These are phyloP conservation scores for Globisporangium acanthophoron DNA, from an alignment of 352 stramenopile species.

Conservation along the genomic window DNA sequence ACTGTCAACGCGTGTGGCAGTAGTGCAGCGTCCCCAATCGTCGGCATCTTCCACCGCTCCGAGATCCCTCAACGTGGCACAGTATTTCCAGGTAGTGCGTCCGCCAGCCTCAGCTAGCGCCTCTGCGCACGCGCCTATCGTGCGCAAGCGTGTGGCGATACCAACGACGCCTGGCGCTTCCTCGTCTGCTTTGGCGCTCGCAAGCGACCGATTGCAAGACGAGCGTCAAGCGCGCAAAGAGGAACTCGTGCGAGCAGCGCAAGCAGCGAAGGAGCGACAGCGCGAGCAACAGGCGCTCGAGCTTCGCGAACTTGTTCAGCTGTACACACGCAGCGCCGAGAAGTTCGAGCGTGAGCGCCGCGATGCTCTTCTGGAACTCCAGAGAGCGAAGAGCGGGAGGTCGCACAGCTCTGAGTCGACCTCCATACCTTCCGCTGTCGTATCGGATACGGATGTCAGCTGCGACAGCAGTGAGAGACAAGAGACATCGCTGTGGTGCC, in stretches of 20 bases:
- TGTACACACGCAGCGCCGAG: slow-evolving; percentile 17
- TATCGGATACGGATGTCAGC: not conserved
- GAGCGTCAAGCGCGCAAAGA: slow-evolving; percentile 2
- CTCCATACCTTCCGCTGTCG: too few species aligned
- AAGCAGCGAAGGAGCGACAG: slow-evolving; percentile 10
- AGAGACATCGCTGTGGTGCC: slow-evolving; percentile 17
- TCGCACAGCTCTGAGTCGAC: not conserved
- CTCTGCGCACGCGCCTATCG: not conserved
- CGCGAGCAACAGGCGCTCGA: slow-evolving; percentile 9
- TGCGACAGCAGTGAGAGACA: not conserved
- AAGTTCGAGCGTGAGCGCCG: slow-evolving; percentile 14
- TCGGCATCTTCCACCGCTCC: not conserved
- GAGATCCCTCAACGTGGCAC: not conserved
- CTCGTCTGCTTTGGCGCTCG: too few species aligned
- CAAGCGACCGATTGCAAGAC: not conserved
- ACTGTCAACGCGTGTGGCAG: not conserved
- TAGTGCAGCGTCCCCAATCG: not conserved
- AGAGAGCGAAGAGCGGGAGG: slow-evolving; percentile 1
- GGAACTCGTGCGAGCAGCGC: not conserved
- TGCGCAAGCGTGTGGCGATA: slow-evolving; percentile 5
- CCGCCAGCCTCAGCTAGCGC: not conserved
- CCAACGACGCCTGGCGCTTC: too few species aligned
- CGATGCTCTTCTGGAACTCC: slow-evolving; percentile 10
- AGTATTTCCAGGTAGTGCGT: not conserved
- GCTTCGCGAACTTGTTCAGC: slow-evolving; percentile 14